Conservation (phyloP, 2,329 filamentous ascomycete genomes). For the Scortechinia acanthostroma region DNA sequence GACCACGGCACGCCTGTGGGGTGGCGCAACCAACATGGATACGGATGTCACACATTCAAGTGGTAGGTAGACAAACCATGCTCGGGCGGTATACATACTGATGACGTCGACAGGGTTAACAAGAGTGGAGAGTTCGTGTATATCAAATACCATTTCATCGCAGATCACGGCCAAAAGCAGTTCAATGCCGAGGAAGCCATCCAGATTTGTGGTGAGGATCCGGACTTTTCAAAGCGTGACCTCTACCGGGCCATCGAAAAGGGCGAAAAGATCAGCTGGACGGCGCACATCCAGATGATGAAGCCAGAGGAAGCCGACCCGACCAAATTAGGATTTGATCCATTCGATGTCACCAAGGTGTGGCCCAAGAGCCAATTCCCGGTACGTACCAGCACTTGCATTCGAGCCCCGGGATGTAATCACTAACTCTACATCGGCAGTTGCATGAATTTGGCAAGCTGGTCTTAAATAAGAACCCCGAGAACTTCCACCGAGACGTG, state of each 20-base stretch:
- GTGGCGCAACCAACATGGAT: slow-evolving; percentile 30
- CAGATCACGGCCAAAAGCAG: slow-evolving; percentile 53
- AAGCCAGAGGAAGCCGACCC: slow-evolving; percentile 52
- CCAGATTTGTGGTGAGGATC: slow-evolving; percentile 44
- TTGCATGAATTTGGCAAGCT: slow-evolving; percentile 37
- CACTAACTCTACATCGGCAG: too few species aligned
- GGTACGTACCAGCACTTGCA: too few species aligned
- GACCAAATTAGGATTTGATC: slow-evolving; percentile 39
- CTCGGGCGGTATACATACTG: too few species aligned
- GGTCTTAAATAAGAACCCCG: slow-evolving; percentile 42
- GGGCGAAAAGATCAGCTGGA: slow-evolving; percentile 57
- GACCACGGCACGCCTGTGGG: slow-evolving; percentile 38
- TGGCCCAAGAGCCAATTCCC: slow-evolving; percentile 39
- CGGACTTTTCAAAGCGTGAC: slow-evolving; percentile 57
- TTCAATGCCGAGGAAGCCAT: slow-evolving; percentile 48
- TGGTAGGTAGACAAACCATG: too few species aligned
- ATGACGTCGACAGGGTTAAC: too few species aligned
- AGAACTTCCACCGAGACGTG: slow-evolving; percentile 40
- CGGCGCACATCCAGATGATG: slow-evolving; percentile 55
- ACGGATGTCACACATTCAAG: slow-evolving; percentile 36
- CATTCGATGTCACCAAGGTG: slow-evolving; percentile 43
- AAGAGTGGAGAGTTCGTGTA: slow-evolving; percentile 37
- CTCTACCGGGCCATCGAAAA: slow-evolving; percentile 55
- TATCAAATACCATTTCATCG: slow-evolving; percentile 39
- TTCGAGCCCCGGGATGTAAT: too few species aligned